Percentiles rank a stretch among this genome's conserved stretches.
Conservation (phyloP, 805 yeast species). For the Metschnikowia peoriensis region DNA sequence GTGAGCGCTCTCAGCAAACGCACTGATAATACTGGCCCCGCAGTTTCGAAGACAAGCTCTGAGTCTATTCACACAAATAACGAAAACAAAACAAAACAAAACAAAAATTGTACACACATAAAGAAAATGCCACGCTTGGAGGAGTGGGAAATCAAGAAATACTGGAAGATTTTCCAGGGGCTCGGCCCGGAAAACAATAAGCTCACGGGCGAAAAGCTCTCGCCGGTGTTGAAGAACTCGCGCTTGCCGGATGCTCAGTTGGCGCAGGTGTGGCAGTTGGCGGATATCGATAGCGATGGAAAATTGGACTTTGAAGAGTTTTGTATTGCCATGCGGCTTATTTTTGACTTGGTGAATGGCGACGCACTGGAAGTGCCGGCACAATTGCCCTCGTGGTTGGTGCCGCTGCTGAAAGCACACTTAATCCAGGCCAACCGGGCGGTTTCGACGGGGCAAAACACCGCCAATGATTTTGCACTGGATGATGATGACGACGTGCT, state of each 20-base stretch:
- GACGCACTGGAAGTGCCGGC: conserved; percentile 55
- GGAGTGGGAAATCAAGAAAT: conserved; percentile 94
- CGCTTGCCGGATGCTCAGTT: conserved; percentile 56
- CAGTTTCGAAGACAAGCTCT: neutral
- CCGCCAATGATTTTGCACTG: conserved; percentile 20
- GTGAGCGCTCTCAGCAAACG: neutral
- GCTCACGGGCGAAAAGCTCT: conserved; percentile 79
- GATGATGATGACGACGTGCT: conserved; percentile 59
- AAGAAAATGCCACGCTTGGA: conserved; percentile 63
- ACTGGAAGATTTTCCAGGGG: conserved; percentile 96
- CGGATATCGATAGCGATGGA: conserved; percentile 21
- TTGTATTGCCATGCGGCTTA: conserved; percentile 94
- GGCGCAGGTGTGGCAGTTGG: conserved; percentile 83
- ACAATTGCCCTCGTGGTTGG: conserved; percentile 83
- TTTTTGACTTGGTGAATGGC: conserved; percentile 87
- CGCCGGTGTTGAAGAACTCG: conserved; percentile 75
- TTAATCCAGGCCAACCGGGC: conserved; percentile 82
- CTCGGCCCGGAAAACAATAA: conserved; percentile 78
- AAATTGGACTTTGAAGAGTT: conserved; percentile 94
- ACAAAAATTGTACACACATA: no score
- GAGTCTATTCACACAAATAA: neutral
- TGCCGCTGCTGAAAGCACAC: conserved; percentile 87
- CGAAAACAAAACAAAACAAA: neutral
- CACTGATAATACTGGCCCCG: neutral
- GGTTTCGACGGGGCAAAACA: conserved; percentile 32